Base-by-base conservation (phyloP, 805 yeast species). In the Debaryomyces prosopidis region DNA sequence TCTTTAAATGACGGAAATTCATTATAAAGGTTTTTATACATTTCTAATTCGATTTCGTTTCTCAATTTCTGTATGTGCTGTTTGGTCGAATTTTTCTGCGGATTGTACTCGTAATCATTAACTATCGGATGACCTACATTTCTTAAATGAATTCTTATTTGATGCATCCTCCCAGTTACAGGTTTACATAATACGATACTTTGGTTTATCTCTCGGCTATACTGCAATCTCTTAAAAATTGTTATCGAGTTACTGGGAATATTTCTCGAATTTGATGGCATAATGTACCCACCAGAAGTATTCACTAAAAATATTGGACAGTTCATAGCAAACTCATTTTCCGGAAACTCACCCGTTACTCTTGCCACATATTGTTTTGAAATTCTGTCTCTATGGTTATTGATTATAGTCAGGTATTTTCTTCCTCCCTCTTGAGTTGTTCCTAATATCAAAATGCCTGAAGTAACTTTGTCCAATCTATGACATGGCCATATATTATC, bases 41-140 rank as follows among this genome's bases (percentile, higher is more conserved):
- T 28, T 14, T 53, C 49, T 18, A 44, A 33, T 43, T 67, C 73
- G 2, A 65, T 40, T 1, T 47, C 43, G 34, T 58, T 59, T 28
- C 52, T 60, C 6, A 53, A n/a, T 8, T 14, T 28, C 23, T 58
- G 56, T 16, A 58, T 50, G 3, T 42, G 44, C 9, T 47, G 46
- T 32, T 45, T 51, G 14, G 44, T 34, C 10, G 44, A 18, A 5
- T 37, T 35, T 3, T 32, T 20, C 19, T 42, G 45, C 1, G 61
- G 58, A 41, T 64, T 60, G 48, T 73, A 73, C 10, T 62, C 53
- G 20, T 58, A 60, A 63, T 92, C 99, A 60, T 92, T 91, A 3
- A 87, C 89, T 38, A 92, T 92, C 0, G 98, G 97, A 58, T 73
- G 78, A 0, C 97, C 97, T 48, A 79, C 40, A 49, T 77, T 73